Base-by-base conservation (phyloP, 108 stramenopile species). In the Fistulifera pelliculosa region DNA sequence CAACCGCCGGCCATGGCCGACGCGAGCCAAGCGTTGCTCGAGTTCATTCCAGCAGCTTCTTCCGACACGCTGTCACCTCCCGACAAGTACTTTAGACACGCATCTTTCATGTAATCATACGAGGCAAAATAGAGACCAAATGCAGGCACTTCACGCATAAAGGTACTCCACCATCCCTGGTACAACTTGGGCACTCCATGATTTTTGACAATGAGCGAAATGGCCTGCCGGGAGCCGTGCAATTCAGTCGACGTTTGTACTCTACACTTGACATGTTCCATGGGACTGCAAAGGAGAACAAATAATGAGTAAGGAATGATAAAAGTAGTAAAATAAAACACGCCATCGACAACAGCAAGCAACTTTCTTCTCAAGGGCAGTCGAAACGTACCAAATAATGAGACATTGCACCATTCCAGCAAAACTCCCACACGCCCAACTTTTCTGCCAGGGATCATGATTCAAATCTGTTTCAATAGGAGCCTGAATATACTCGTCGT, bases 251-350 rank as follows among this genome's bases (percentile, higher is more conserved):
- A 35, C 39, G 84, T 64, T 73, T 96, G 96, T 52, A 96, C 61
- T 52, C 93, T 77, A 65, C 89, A 88, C 60, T 97, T 97, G 69
- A 97, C 60, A 51, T 93, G 90, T 58, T 97, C 96, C 66, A 83
- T 85, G 1, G 92, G 93, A 45, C 67, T 64, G 21, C n/a, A n/a
- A n/a, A n/a, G n/a, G n/a, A n/a, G n/a, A n/a, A n/a, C n/a, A n/a
- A n/a, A n/a, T n/a, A n/a, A n/a, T n/a, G n/a, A n/a, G n/a, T n/a
- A n/a, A n/a, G n/a, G n/a, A n/a, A n/a, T n/a, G n/a, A n/a, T n/a
- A n/a, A n/a, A n/a, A 51, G 24, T 4, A 25, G 49, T 17, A 49
- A 16, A 10, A 10, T 49, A 15, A 18, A 10, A 10, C 17, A 49
- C n/a, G 15, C 13, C 17, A 13, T 18, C 11, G 19, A 17, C n/a